Base-by-base conservation (phyloP, 768 basidiomycete species). In the Boletus edulis region DNA sequence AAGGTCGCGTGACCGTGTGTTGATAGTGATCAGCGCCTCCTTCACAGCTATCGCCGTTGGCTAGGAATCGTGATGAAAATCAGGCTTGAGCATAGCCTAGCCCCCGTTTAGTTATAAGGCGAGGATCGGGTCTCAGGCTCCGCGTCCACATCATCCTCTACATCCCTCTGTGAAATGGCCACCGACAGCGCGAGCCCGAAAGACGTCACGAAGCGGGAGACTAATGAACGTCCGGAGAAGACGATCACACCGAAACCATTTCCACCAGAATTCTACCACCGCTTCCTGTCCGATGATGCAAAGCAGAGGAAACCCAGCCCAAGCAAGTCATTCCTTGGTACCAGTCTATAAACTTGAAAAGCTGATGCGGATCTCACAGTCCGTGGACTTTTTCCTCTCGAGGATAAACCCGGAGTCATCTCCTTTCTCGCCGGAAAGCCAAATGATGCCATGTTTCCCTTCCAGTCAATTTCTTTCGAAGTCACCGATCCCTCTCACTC, bases 381-480 rank as follows among this genome's bases (percentile, higher is more conserved):
- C 54, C 77, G 85, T 58, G 70, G 84, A 14, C 78, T 96, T n/a
- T 80, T 84, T 54, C 91, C 86, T 0, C 77, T 94, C 27, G 96
- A 98, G 71, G 78, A 78, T 20, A 80, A 75, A 1, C 92, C 94
- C 0, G 90, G 90, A 0, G 67, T 91, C 37, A 85, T 94, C 52
- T 91, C 88, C 4, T 69, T 94, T 32, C 81, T 95, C 8, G 94
- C 94, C 0, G 96, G 96, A 27, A 94, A 95, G 70, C 96, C 96
- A 7, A 95, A 96, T 65, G 79, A 86, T 9, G 75, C 79, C n/a
- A 89, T 91, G 18, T 98, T 98, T 75, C 96, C 96, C 2, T 91
- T 98, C 74, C 84, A 85, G 3, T 85, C 87, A 0, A 75, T 98
- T 61, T 85, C 80, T 52, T 84, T 91, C 69, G 81, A 76, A 2